Base-by-base conservation (phyloP, 305 asterid genomes). In the Lippia alba region DNA sequence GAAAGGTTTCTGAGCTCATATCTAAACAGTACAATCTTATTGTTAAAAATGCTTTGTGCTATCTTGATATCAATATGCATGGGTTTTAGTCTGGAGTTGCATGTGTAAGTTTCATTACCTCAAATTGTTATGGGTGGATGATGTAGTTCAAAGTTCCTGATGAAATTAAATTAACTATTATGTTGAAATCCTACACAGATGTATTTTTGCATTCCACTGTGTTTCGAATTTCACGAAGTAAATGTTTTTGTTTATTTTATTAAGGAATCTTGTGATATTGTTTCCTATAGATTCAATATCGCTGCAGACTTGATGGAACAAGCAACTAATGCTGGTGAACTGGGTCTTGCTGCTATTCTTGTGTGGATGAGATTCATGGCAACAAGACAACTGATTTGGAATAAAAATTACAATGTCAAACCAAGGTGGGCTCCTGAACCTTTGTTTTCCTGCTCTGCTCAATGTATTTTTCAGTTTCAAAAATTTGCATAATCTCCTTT, bases 281-380 rank as follows among this genome's bases (percentile, higher is more conserved):
- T 76, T 76, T 74, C 64, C 59, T 67, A 61, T 89, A 95, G 99
- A 84, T 95, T 95, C 74, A 95, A 95, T 77, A 95, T 95, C 67
- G 96, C 99, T n/a, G 98, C 96, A 73, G 97, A 95, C 86, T 83
- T 95, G 89, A 78, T 88, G 73, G 93, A 86, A 64, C 89, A 91
- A 67, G 97, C 98, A 69, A 80, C 78, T 67, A 78, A 73, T 75
- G 85, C 83, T 64, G 97, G 99, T 67, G 96, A 92, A 78, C 73
- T 86, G 63, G 99, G 97, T 76, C 89, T 95, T 83, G 95, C 96
- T 67, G 99, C 83, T 48, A 91, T 95, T 78, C 92, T 95, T 70
- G 98, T 95, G 64, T 95, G 99, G 99, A 95, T 92, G 99, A 88
- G 99, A 82, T 95, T 71, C 81, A 95, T 95, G 99, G 97, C 97